Conservation (phyloP, 2,329 filamentous ascomycete genomes). For the Fusarium keratoplasticum region DNA sequence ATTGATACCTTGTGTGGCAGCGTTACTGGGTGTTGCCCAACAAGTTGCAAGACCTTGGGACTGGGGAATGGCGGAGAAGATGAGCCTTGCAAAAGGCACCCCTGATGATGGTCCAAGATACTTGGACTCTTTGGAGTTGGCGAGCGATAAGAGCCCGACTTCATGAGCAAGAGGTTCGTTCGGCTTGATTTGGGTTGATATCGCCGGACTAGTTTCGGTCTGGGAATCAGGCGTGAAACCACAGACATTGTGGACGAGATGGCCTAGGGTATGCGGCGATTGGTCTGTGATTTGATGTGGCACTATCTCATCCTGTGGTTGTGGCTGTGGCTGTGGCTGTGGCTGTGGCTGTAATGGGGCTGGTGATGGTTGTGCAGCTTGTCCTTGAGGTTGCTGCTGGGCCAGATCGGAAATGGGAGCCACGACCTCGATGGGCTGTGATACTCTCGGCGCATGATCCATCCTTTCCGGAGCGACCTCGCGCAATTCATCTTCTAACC, state of each 20-base stretch:
- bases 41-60: conserved; percentile 23
- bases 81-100: conserved; percentile 21
- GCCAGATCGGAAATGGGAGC: not conserved
- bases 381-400: not conserved
- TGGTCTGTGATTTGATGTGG: not conserved
- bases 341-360: not conserved
- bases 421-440: not conserved
- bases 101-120: conserved; percentile 30
- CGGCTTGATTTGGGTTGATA: conserved; percentile 19
- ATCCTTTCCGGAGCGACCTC: conserved; percentile 19
- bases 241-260: not conserved
- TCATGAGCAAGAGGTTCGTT: conserved; percentile 24
- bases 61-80: conserved; percentile 29
- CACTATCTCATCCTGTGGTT: not conserved
- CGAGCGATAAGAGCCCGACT: conserved; percentile 26
- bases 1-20: not conserved
- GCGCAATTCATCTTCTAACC: conserved; percentile 14
- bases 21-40: conserved; percentile 7
- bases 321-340: not conserved
- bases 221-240: not conserved
- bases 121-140: conserved; percentile 28
- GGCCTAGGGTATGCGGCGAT: not conserved
- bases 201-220: conserved; percentile 1
- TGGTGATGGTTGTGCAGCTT: not conserved
- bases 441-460: conserved; percentile 10